Conservation (phyloP, 2,329 filamentous ascomycete genomes). For the Neurospora sp. region DNA sequence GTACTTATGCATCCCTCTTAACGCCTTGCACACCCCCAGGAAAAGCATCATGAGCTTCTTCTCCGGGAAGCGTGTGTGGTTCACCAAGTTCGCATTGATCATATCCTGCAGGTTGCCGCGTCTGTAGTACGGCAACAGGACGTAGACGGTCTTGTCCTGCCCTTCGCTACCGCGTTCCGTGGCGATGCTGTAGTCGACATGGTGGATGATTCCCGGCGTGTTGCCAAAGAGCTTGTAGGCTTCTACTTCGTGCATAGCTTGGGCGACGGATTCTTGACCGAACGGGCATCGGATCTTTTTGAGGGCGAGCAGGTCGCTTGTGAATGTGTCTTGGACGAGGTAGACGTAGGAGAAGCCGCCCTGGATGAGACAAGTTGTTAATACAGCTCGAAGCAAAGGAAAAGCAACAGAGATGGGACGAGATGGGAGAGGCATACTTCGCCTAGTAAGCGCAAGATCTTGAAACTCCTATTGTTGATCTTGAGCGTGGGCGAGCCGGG, state of each 20-base stretch:
- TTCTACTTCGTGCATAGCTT: conserved; percentile 93
- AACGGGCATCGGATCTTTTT: conserved; percentile 99
- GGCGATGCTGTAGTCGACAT: conserved; percentile 72
- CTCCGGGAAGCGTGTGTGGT: conserved; percentile 85
- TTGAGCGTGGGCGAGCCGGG: conserved; percentile 87
- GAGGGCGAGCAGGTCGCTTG: conserved; percentile 78
- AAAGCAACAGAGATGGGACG: background rate
- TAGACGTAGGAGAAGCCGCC: conserved; percentile 99
- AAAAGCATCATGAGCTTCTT: conserved; percentile 80
- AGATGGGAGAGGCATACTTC: conserved; percentile 53
- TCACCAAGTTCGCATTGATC: conserved; percentile 97
- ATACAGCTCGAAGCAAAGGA: background rate
- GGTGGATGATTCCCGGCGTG: conserved; percentile 76
- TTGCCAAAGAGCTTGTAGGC: conserved; percentile 85
- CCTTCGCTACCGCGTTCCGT: conserved; percentile 53
- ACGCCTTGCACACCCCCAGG: conserved; percentile 77
- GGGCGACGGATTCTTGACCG: conserved; percentile 88
- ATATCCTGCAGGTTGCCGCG: conserved; percentile 94
- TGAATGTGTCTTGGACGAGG: conserved; percentile 83
- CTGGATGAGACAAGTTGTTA: conserved; percentile 29
- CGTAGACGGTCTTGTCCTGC: conserved; percentile 86
- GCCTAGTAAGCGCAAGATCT: conserved; percentile 85
- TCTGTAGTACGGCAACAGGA: conserved; percentile 89
- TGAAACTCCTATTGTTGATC: conserved; percentile 91
- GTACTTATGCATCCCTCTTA: conserved; percentile 89